phyloP scores from a whole-genome alignment of 495 filamentous ascomycete species.

The Penicillium arizonense region DNA sequence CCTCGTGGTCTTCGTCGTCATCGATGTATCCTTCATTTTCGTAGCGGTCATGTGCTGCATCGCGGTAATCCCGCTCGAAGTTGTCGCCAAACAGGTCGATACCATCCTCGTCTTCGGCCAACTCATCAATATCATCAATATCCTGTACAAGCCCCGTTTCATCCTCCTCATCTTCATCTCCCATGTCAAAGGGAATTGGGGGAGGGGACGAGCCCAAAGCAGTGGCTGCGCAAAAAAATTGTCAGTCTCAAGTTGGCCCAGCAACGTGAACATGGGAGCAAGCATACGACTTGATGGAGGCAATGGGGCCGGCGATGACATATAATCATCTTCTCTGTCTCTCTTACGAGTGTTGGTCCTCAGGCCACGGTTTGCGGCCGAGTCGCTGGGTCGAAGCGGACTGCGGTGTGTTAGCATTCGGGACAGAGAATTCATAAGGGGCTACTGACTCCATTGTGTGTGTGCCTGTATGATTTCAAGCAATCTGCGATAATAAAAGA shows the following conservation, averaged over 20 bases:
- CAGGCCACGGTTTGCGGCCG: slow-evolving; percentile 80
- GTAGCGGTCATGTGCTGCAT: slow-evolving; percentile 62
- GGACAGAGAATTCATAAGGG: slow-evolving; percentile 4
- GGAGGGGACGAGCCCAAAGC: slow-evolving; percentile 42
- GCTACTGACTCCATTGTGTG: slow-evolving; percentile 41
- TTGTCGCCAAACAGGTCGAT: slow-evolving; percentile 93
- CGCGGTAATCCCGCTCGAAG: slow-evolving; percentile 81
- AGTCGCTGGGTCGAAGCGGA: slow-evolving; percentile 79
- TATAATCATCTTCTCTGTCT: slow-evolving; percentile 75
- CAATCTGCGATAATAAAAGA: neutral
- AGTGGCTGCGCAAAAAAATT: slow-evolving; percentile 12
- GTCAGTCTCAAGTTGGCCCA: slow-evolving; percentile 20
- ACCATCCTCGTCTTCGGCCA: slow-evolving; percentile 90
- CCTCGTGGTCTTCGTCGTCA: slow-evolving; percentile 75
- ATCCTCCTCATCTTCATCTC: slow-evolving; percentile 73
- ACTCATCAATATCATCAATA: slow-evolving; percentile 91
- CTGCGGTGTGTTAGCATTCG: slow-evolving; percentile 37
- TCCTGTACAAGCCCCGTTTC: slow-evolving; percentile 73
- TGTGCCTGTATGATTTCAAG: neutral
- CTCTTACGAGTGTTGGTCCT: slow-evolving; percentile 71
- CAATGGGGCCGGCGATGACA: slow-evolving; percentile 61
- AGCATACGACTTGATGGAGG: slow-evolving; percentile 70
- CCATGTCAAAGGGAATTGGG: slow-evolving; percentile 55
- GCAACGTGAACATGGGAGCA: slow-evolving; percentile 23
- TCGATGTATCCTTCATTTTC: slow-evolving; percentile 68